These are phyloP conservation scores for Cryptococcus sp. DNA, from an alignment of 1,284 basidiomycete species.

Conservation along the genomic window DNA sequence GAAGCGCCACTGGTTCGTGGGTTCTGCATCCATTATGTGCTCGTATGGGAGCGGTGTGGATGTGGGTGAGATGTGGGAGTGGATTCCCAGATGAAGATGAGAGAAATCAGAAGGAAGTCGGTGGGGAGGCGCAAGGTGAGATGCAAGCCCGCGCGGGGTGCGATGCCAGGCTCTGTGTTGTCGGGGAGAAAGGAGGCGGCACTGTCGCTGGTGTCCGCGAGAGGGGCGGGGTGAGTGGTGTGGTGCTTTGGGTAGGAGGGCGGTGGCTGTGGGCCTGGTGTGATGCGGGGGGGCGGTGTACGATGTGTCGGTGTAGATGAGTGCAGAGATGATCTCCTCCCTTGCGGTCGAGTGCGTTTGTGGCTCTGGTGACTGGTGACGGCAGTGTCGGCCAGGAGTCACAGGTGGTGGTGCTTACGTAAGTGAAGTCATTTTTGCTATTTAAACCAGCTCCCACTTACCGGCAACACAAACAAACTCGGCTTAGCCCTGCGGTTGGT, in stretches of 20 bases:
- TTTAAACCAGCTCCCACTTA: too few species aligned
- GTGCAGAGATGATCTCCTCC: neutral
- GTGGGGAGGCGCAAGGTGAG: neutral
- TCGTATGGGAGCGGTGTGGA: neutral
- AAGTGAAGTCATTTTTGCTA: too few species aligned
- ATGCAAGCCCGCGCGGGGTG: neutral
- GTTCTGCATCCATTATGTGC: constrained; percentile 63
- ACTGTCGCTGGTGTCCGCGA: neutral
- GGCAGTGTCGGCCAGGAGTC: too few species aligned
- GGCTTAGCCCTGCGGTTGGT: too few species aligned
- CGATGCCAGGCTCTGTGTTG: neutral
- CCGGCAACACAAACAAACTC: too few species aligned
- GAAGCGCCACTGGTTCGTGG: constrained; percentile 87
- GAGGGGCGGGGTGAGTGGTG: neutral
- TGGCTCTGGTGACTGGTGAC: neutral
- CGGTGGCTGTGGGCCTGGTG: too few species aligned
- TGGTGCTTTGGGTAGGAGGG: neutral
- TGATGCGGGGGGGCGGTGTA: too few species aligned
- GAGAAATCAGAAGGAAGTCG: neutral
- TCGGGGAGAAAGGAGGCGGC: neutral
- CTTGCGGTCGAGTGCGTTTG: neutral
- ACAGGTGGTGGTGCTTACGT: too few species aligned
- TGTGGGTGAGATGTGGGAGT: neutral
- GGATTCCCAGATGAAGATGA: neutral
- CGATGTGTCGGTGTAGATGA: too few species aligned